phyloP scores from a whole-genome alignment of 805 yeast genomes.

The Zygotorulaspora danielsina region DNA sequence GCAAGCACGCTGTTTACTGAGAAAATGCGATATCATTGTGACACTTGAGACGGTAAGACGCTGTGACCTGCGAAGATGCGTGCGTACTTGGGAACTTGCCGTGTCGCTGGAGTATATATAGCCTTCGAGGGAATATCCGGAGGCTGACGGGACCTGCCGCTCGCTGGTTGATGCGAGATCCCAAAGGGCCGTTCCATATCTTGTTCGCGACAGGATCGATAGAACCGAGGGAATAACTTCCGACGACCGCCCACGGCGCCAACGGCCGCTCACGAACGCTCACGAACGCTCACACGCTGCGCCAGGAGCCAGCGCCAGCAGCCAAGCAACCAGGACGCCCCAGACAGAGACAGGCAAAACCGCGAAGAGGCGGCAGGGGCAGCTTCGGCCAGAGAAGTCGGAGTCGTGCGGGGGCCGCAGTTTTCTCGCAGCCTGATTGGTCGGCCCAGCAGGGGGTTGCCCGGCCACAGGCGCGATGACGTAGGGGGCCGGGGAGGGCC shows the following conservation, averaged over 20 bases:
- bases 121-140: conserved; percentile 3
- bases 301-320: background rate
- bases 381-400: no score
- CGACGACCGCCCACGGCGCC: conserved; percentile 1
- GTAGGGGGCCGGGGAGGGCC: no score
- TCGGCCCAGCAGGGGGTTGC: background rate
- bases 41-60: background rate
- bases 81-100: no score
- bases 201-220: background rate
- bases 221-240: conserved; percentile 1
- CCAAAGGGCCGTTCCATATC: no score
- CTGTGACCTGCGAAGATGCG: background rate
- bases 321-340: no score
- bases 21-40: conserved; percentile 14
- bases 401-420: conserved; percentile 1
- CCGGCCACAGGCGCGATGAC: background rate
- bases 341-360: no score
- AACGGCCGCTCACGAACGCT: background rate
- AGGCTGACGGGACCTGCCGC: no score
- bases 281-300: background rate
- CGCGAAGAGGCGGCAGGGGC: no score
- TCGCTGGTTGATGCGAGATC: no score
- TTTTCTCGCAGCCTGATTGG: conserved; percentile 7
- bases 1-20: conserved; percentile 9
- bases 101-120: no score